These are phyloP conservation scores for Starmerella vitae DNA, from an alignment of 805 yeast species.

Conservation along the genomic window DNA sequence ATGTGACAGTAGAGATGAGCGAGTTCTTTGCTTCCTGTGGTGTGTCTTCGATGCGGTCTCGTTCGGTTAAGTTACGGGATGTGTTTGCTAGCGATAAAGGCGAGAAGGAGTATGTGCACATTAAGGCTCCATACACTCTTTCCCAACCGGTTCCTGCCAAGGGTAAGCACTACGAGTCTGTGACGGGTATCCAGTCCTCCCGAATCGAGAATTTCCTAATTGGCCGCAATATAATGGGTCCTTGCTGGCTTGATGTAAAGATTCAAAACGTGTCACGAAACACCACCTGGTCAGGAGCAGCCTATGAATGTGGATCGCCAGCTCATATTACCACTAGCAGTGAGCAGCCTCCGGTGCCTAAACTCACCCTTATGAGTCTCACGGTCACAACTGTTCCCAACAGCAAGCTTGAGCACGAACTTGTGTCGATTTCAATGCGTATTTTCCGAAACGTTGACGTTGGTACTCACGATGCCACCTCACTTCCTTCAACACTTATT, in stretches of 20 bases:
- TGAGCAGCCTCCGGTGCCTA: conserved; percentile 34
- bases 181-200: conserved; percentile 63
- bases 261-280: conserved; percentile 48
- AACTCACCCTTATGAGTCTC: conserved; percentile 57
- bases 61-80: conserved; percentile 61
- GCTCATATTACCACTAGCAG: conserved; percentile 32
- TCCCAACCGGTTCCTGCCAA: conserved; percentile 25
- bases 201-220: conserved; percentile 78
- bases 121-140: conserved; percentile 48
- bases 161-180: conserved; percentile 64
- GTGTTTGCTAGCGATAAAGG: conserved; percentile 45
- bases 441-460: conserved; percentile 57
- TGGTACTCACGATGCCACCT: conserved; percentile 48
- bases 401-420: conserved; percentile 62
- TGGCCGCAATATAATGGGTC: conserved; percentile 83
- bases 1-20: conserved; percentile 64
- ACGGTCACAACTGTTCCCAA: conserved; percentile 74
- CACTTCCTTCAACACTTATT: conserved; percentile 45
- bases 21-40: conserved; percentile 54
- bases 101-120: conserved; percentile 57
- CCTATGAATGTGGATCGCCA: conserved; percentile 38
- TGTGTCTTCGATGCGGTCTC: conserved; percentile 48
- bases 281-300: conserved; percentile 65
- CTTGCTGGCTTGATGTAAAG: conserved; percentile 80
- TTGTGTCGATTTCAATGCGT: conserved; percentile 69